A percentile compares a stretch with the other conserved stretches of the same genome.
phyloP scores from a whole-genome alignment of 2,329 filamentous ascomycete genomes.

The Capronia americana region DNA sequence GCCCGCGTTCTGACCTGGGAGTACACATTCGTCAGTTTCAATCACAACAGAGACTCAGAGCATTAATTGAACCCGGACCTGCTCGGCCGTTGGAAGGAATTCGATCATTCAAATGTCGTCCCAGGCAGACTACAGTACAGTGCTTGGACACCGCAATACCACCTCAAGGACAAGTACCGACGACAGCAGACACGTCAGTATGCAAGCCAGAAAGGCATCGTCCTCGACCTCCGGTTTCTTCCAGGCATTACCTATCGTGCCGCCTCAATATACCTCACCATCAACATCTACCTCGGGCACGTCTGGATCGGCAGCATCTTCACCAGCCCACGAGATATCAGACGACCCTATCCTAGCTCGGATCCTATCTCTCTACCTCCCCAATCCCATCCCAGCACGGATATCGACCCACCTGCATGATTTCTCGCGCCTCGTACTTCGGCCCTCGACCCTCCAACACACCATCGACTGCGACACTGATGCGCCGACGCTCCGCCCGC shows the following conservation, averaged over 20 bases:
- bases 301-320: background rate
- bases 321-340: slow-evolving; percentile 11
- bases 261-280: slow-evolving; percentile 30
- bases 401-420: slow-evolving; percentile 33
- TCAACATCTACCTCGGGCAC: background rate
- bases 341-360: slow-evolving; percentile 34
- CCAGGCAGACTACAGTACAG: background rate
- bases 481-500: slow-evolving; percentile 31
- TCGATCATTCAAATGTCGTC: background rate
- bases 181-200: background rate
- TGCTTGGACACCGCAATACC: background rate
- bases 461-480: slow-evolving; percentile 35
- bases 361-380: slow-evolving; percentile 32
- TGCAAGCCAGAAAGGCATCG: slow-evolving; percentile 29
- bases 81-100: background rate
- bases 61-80: background rate
- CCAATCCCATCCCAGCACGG: slow-evolving; percentile 22
- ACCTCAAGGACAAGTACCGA: background rate
- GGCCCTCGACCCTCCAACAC: slow-evolving; percentile 30
- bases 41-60: background rate
- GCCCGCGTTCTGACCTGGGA: background rate
- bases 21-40: background rate
- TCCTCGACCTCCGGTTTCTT: slow-evolving; percentile 36
- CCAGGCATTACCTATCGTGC: slow-evolving; percentile 31
- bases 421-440: slow-evolving; percentile 33